Percentiles rank a stretch among this genome's conserved stretches.
Evolutionary conservation across 2,329 filamentous ascomycete genomes (phyloP).

Genomic region (Teratosphaeria pseudoeucalypti): DNA sequence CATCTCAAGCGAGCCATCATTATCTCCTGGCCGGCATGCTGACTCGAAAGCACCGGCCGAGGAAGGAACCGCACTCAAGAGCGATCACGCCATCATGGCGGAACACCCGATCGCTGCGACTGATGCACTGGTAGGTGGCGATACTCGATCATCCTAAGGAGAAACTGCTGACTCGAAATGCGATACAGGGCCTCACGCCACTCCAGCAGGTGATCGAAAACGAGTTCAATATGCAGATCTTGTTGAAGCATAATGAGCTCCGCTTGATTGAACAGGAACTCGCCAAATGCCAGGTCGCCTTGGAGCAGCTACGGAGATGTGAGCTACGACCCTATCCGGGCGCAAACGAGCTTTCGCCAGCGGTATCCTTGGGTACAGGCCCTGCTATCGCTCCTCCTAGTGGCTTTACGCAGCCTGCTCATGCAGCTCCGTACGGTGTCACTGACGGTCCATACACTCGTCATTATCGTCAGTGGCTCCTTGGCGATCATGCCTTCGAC

Average conservation of each 20-base stretch:
- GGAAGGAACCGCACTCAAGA: constrained; percentile 3
- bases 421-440: constrained; percentile 82
- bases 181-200: constrained; percentile 29
- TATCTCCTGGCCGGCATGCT: background rate
- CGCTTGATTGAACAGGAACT: constrained; percentile 92
- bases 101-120: background rate
- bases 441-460: constrained; percentile 85
- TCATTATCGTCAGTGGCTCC: constrained; percentile 92
- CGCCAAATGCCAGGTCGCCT: constrained; percentile 83
- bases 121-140: background rate
- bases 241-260: constrained; percentile 89
- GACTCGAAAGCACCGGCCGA: constrained; percentile 2
- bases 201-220: constrained; percentile 67
- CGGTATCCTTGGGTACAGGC: constrained; percentile 65
- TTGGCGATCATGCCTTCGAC: constrained; percentile 80
- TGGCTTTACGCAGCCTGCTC: constrained; percentile 58
- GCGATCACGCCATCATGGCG: background rate
- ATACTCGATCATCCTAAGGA: background rate
- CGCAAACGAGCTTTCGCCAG: constrained; percentile 53
- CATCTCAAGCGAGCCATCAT: background rate
- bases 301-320: constrained; percentile 89
- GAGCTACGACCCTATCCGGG: constrained; percentile 84
- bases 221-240: constrained; percentile 81
- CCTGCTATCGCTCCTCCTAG: constrained; percentile 52
- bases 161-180: background rate